A percentile compares a stretch with the other conserved stretches of the same genome.
phyloP scores from a whole-genome alignment of 345 rosid species.

The Pistacia integerrima region DNA sequence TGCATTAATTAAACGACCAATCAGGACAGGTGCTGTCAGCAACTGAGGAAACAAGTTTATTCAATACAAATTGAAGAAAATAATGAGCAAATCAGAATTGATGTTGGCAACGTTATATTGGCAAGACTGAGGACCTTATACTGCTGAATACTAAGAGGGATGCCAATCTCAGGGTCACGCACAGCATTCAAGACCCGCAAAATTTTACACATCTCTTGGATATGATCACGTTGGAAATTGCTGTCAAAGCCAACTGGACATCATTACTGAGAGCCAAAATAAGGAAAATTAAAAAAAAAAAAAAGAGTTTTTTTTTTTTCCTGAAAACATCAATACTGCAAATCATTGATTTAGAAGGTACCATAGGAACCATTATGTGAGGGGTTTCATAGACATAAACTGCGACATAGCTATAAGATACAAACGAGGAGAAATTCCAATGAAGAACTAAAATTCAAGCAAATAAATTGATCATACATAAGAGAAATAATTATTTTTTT shows the following conservation, averaged over 20 bases:
- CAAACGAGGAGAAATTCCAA: not conserved
- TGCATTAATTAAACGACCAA: conserved; percentile 88
- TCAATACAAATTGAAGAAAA: conserved; percentile 25
- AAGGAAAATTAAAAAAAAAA: conserved; percentile 27
- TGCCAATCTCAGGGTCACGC: conserved; percentile 78
- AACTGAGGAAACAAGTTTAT: conserved; percentile 48
- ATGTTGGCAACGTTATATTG: not conserved
- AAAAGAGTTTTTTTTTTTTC: not conserved
- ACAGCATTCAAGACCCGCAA: conserved; percentile 90
- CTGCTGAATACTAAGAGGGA: conserved; percentile 87
- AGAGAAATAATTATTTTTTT: not conserved
- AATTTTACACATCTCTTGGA: conserved; percentile 90
- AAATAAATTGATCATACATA: not conserved
- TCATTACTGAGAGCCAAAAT: conserved; percentile 54
- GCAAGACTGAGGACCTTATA: conserved; percentile 66
- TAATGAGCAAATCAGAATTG: conserved; percentile 7
- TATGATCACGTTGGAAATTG: conserved; percentile 85
- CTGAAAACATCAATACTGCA: conserved; percentile 9
- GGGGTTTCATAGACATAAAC: not conserved
- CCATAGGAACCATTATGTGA: not conserved
- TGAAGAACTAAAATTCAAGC: not conserved
- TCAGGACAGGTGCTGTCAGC: conserved; percentile 80
- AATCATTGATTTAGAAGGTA: conserved; percentile 7
- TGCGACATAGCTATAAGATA: not conserved
- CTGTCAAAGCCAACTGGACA: conserved; percentile 73